Evolutionary conservation across 202 grass and related monocot species (phyloP).

Genomic region (Panicum hallii): DNA sequence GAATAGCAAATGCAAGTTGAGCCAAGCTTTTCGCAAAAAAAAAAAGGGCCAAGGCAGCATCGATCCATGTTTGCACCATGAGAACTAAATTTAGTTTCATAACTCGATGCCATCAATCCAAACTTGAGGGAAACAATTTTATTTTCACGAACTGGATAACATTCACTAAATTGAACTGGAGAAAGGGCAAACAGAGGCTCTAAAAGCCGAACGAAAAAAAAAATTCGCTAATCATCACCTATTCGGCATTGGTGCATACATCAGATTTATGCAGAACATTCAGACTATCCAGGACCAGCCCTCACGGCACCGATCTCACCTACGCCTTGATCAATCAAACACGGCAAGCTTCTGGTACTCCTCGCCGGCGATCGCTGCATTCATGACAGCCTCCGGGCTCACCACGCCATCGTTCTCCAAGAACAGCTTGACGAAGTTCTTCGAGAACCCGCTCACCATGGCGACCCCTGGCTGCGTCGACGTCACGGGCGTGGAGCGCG

Average conservation of each 20-base stretch:
- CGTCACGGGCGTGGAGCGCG: constrained; percentile 11
- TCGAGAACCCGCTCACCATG: constrained; percentile 13
- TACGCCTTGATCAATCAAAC: constrained; percentile 17
- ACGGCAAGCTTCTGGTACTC: constrained; percentile 37
- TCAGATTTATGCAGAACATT: neutral
- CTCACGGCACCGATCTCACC: neutral
- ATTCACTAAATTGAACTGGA: neutral
- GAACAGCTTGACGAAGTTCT: constrained; percentile 8
- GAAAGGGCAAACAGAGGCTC: neutral
- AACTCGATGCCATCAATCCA: neutral
- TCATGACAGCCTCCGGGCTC: constrained; percentile 29
- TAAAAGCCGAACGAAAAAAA: neutral
- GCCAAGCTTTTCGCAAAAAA: too few relatives aligned
- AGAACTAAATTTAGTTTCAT: neutral
- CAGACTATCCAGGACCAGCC: neutral
- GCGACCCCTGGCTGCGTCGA: constrained; percentile 25
- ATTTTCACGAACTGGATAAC: neutral
- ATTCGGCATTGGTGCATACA: neutral
- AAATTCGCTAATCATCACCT: neutral
- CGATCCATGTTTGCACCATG: too few relatives aligned
- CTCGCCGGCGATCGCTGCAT: neutral
- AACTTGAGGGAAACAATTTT: neutral
- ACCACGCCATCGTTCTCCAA: constrained; percentile 28
- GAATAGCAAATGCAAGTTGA: too few relatives aligned
- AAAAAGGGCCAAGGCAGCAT: too few relatives aligned